Evolutionary conservation across 805 yeast species (phyloP).

Genomic region (Spathaspora passalidarum): DNA sequence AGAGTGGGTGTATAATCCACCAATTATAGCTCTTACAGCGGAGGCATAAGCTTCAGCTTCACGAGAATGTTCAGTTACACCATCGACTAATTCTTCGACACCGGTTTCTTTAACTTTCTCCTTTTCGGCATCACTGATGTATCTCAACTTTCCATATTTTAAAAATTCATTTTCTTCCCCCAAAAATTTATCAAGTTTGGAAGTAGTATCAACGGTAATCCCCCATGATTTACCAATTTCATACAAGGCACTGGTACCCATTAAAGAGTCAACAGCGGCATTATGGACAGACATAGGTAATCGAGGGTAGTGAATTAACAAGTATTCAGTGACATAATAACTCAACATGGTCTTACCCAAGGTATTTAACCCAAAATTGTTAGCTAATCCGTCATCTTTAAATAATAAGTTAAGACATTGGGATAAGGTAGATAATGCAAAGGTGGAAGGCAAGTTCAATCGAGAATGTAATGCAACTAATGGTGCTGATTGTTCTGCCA

Average conservation of each 20-base stretch:
- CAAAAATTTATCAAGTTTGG: constrained; percentile 63
- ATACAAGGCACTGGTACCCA: constrained; percentile 63
- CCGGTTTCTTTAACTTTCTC: constrained; percentile 46
- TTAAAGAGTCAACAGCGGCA: constrained; percentile 71
- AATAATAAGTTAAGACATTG: constrained; percentile 68
- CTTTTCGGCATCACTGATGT: constrained; percentile 19
- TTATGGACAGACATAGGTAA: constrained; percentile 77
- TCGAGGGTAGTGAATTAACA: constrained; percentile 80
- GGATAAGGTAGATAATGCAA: constrained; percentile 66
- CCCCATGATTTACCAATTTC: constrained; percentile 84
- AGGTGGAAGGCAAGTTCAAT: constrained; percentile 57
- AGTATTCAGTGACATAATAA: constrained; percentile 70
- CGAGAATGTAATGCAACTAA: constrained; percentile 78
- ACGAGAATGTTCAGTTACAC: constrained; percentile 27
- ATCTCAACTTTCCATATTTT: constrained; percentile 70
- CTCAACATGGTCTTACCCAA: constrained; percentile 78
- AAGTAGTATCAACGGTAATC: constrained; percentile 67
- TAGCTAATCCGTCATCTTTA: constrained; percentile 47
- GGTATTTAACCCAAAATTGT: constrained; percentile 75
- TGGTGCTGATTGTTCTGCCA: constrained; percentile 61
- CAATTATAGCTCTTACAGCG: constrained; percentile 78
- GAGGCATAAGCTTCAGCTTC: constrained; percentile 54
- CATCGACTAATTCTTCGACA: constrained; percentile 37
- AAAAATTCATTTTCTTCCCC: constrained; percentile 66
- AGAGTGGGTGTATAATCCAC: constrained; percentile 73